A percentile compares a stretch with the other conserved stretches of the same genome.
Conservation (phyloP, 257 asterid genomes). For the Fraxinus excelsior region DNA sequence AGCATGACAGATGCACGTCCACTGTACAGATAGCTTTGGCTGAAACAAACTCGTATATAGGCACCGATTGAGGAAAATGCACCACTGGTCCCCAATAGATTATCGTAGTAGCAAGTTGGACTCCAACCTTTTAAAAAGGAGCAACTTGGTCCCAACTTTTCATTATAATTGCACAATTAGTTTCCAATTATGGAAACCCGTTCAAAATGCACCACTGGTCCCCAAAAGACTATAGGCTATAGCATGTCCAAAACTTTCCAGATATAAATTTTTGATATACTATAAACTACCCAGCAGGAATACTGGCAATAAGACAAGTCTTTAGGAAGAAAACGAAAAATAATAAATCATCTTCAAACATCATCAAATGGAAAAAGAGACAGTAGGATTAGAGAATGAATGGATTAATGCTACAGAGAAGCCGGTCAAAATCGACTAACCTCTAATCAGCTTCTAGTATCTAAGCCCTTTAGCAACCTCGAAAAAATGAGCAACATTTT, state of each 20-base stretch:
- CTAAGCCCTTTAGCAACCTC: conserved; percentile 93
- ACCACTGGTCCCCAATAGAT: not conserved
- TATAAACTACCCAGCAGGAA: no score
- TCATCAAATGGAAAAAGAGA: not conserved
- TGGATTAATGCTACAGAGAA: conserved; percentile 22
- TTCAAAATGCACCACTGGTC: not conserved
- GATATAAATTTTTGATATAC: not conserved
- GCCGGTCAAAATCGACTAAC: conserved; percentile 3
- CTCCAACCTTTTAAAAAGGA: no score
- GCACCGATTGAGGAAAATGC: no score
- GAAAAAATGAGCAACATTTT: conserved; percentile 95
- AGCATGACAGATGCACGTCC: no score
- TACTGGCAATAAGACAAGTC: not conserved
- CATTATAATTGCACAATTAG: no score
- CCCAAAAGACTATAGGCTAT: no score
- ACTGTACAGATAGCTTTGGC: no score
- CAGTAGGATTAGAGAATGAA: conserved; percentile 18
- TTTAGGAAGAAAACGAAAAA: no score
- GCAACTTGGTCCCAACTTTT: no score
- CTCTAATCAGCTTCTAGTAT: conserved; percentile 39
- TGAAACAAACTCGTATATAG: no score
- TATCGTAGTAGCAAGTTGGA: not conserved
- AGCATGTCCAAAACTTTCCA: no score
- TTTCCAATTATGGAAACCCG: not conserved
- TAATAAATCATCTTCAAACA: not conserved